phyloP scores from a whole-genome alignment of 78 protist genomes.

The Dictyostelium purpureum region DNA sequence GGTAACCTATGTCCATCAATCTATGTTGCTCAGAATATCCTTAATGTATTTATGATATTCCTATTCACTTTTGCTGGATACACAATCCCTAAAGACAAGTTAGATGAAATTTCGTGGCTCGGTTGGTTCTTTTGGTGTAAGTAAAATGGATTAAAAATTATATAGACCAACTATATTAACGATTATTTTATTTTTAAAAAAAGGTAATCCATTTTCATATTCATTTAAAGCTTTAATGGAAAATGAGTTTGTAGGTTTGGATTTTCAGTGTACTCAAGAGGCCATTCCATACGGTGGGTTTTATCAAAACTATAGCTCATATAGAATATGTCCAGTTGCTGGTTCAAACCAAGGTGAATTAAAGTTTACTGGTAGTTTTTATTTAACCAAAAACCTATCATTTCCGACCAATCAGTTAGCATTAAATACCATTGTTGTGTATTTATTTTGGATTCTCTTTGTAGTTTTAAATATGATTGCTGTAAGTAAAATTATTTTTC shows the following conservation, averaged over 20 bases:
- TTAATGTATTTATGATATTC: slow-evolving; percentile 22
- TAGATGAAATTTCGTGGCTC: slow-evolving; percentile 63
- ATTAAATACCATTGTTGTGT: background rate
- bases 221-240: slow-evolving; percentile 35
- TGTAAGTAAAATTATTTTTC: no score
- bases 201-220: slow-evolving; percentile 41
- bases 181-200: no score
- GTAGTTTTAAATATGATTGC: slow-evolving; percentile 28
- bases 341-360: slow-evolving; percentile 10
- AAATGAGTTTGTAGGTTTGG: slow-evolving; percentile 26
- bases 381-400: background rate
- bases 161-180: no score
- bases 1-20: slow-evolving; percentile 48
- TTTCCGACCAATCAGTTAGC: background rate
- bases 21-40: slow-evolving; percentile 25
- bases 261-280: background rate
- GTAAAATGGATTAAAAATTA: no score
- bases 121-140: slow-evolving; percentile 58
- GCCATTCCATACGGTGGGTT: slow-evolving; percentile 61
- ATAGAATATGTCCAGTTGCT: slow-evolving; percentile 34
- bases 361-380: background rate
- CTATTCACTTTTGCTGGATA: slow-evolving; percentile 59
- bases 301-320: background rate
- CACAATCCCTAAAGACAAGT: slow-evolving; percentile 10
- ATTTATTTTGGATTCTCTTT: slow-evolving; percentile 21